Evolutionary conservation across 2,329 filamentous ascomycete genomes (phyloP), one percentile per base, ranked within the genome.

Genomic region (Stagonosporopsis tanaceti): DNA sequence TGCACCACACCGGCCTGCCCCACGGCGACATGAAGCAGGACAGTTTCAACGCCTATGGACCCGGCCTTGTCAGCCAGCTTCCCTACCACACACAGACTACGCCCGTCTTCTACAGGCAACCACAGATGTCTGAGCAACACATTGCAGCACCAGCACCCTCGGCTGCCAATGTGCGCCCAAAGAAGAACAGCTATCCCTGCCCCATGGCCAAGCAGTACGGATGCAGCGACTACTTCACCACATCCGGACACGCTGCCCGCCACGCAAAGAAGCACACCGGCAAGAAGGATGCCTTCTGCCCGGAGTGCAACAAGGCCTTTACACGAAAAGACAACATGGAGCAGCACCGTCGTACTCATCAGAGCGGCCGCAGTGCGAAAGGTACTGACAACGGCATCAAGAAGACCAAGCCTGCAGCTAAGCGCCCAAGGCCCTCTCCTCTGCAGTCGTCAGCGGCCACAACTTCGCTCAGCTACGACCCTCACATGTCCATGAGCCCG

Each of bases 321-420:
- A 92, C 89, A 11, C 88, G 90, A 62, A 88, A 89, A 66, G 90
- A 93, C 81, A 93, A 93, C 80, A 93, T 93, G 90, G 92, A 92
- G 81, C 90, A 93, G 78, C 90, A 93, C 69, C 83, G 91, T 28
- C 86, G 91, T 68, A 93, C 90, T 0, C 90, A 93, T 74, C 89
- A 85, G 61, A 81, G 77, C 59, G 81, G 80, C 4, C 79, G 81
- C 50, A 79, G 76, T 45, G 71, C 77, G 24, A 77, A 77, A 53
- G 61, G 60, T 42, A 61, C 45, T 27, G 75, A 77, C 8, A 68
- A 71, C 34, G 71, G 73, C n/a, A 64, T 72, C 22, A 77, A 78
- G 47, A 77, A 75, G 56, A 62, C 68, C n/a, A 77, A 76, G 60
- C 60, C 63, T 32, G 72, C 70, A 50, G 62, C 65, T 4, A 73